Conservation (phyloP, 345 rosid species). For the Excoecaria agallocha region DNA sequence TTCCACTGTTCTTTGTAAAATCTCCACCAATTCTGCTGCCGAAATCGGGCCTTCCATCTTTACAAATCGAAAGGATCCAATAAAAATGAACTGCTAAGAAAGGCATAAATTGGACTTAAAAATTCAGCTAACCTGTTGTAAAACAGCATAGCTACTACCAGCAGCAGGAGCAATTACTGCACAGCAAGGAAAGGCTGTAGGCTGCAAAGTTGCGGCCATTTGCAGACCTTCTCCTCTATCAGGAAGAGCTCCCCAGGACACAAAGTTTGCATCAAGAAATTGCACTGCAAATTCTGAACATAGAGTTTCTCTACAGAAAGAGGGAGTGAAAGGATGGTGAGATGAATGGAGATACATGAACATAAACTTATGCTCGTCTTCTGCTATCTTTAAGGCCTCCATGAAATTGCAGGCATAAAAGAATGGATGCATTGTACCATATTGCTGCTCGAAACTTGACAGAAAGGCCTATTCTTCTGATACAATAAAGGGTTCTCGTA, state of each 20-base stretch:
- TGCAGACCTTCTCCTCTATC: slow-evolving; percentile 53
- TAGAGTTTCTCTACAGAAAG: slow-evolving; percentile 53
- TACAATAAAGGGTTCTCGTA: slow-evolving; percentile 19
- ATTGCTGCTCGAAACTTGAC: slow-evolving; percentile 47
- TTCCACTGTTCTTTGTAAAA: slow-evolving; percentile 14
- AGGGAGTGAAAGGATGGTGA: slow-evolving; percentile 52
- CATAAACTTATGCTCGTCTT: slow-evolving; percentile 49
- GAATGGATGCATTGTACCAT: slow-evolving; percentile 50
- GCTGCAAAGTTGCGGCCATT: slow-evolving; percentile 38
- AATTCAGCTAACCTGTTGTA: slow-evolving; percentile 45
- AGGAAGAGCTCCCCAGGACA: slow-evolving; percentile 50
- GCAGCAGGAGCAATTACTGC: slow-evolving; percentile 51
- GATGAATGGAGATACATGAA: slow-evolving; percentile 56
- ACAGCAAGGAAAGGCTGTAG: slow-evolving; percentile 53
- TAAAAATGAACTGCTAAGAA: too few relatives aligned
- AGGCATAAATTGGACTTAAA: background rate
- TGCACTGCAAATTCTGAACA: slow-evolving; percentile 51
- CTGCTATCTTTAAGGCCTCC: slow-evolving; percentile 51
- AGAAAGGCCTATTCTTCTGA: slow-evolving; percentile 51
- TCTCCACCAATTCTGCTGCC: slow-evolving; percentile 13
- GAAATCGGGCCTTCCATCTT: slow-evolving; percentile 63
- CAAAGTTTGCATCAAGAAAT: slow-evolving; percentile 57
- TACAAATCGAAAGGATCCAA: background rate
- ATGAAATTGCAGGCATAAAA: slow-evolving; percentile 45
- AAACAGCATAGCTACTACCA: slow-evolving; percentile 42